These are phyloP conservation scores for Bjerkandera adusta DNA, from an alignment of 1,284 basidiomycete species.

Conservation along the genomic window DNA sequence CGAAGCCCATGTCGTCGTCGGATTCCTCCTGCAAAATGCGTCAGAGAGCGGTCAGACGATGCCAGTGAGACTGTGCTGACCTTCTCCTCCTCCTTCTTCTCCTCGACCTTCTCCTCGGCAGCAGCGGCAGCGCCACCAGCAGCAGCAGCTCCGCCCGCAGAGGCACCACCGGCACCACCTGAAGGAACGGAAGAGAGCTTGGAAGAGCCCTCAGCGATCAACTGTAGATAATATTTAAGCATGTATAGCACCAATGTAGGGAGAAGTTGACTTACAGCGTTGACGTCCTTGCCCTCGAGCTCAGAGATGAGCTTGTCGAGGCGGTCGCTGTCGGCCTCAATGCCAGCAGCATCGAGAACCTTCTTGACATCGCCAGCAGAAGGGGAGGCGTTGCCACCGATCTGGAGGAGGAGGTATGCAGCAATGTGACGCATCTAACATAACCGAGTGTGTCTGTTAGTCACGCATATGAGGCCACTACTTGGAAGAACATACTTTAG, in stretches of 20 bases:
- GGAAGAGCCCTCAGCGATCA: slow-evolving; percentile 90
- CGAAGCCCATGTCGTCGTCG: slow-evolving; percentile 92
- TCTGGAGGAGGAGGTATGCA: slow-evolving; percentile 96
- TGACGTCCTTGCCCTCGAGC: slow-evolving; percentile 90
- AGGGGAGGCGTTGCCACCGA: slow-evolving; percentile 90
- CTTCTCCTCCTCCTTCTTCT: slow-evolving; percentile 81
- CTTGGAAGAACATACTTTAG: slow-evolving; percentile 39
- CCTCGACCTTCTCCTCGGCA: slow-evolving; percentile 56
- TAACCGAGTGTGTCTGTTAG: slow-evolving; percentile 19
- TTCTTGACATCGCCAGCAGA: slow-evolving; percentile 89
- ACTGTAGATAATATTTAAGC: slow-evolving; percentile 37
- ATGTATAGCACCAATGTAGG: slow-evolving; percentile 6
- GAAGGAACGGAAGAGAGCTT: slow-evolving; percentile 96
- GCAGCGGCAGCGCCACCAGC: slow-evolving; percentile 60
- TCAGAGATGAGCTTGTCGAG: slow-evolving; percentile 88
- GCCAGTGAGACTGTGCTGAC: slow-evolving; percentile 32
- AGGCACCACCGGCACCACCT: slow-evolving; percentile 68
- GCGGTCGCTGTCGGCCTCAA: slow-evolving; percentile 86
- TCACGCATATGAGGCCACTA: background rate
- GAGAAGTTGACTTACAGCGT: slow-evolving; percentile 47
- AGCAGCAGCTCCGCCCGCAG: slow-evolving; percentile 56
- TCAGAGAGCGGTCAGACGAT: slow-evolving; percentile 18
- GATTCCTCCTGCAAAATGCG: slow-evolving; percentile 66
- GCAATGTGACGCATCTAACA: slow-evolving; percentile 93
- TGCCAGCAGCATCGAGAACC: slow-evolving; percentile 85